Evolutionary conservation across 2,329 filamentous ascomycete species (phyloP).

Genomic region (Ophiostoma quercus): DNA sequence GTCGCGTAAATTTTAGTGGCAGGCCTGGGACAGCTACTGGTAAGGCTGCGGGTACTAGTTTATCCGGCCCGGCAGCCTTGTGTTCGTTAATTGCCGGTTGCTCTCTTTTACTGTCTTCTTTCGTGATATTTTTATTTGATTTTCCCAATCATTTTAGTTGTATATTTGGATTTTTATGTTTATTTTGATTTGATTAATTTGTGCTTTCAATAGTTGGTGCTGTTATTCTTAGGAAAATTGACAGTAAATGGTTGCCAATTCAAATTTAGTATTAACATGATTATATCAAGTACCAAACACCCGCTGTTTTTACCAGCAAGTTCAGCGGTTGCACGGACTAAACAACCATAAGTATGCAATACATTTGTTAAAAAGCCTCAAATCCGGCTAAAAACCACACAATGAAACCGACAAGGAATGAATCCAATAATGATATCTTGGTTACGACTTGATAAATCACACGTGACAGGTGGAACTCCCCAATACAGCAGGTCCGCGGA

Average conservation of each 20-base stretch:
- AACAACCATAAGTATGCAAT: too few species aligned
- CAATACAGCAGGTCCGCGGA: neutral
- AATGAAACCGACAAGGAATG: neutral
- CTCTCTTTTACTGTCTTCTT: neutral
- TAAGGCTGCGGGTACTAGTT: conserved; percentile 18
- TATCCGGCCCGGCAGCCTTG: conserved; percentile 15
- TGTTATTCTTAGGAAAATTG: neutral
- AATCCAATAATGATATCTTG: neutral
- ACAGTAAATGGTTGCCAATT: too few species aligned
- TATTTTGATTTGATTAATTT: neutral
- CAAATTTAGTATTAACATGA: too few species aligned
- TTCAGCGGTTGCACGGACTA: too few species aligned
- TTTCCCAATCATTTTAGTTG: neutral
- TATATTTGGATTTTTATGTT: neutral
- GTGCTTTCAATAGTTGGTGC: neutral
- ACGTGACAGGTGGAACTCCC: conserved; percentile 2
- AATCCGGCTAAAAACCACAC: too few species aligned
- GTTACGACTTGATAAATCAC: neutral
- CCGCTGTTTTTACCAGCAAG: too few species aligned
- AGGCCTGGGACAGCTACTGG: conserved; percentile 14
- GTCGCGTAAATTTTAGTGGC: conserved; percentile 23
- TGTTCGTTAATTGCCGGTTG: neutral
- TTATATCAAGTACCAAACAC: too few species aligned
- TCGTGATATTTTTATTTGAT: neutral
- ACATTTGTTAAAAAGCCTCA: too few species aligned